These are phyloP conservation scores for Trametes punicea DNA, from an alignment of 768 basidiomycete species.

Conservation along the genomic window DNA sequence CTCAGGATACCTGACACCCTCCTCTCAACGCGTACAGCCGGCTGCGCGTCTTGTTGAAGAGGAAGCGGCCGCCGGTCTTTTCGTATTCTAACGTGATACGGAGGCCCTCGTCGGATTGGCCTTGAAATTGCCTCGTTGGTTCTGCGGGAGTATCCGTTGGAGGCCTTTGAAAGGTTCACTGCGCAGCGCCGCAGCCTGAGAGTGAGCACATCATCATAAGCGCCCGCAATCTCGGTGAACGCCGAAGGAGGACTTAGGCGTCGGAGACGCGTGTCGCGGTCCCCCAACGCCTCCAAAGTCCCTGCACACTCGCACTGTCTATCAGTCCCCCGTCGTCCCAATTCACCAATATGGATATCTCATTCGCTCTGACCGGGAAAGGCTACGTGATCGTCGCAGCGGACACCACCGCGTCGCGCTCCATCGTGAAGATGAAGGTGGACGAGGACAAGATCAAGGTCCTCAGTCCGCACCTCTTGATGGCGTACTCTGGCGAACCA, in stretches of 20 bases:
- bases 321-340: background rate
- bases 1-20: no score
- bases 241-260: constrained; percentile 13
- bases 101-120: no score
- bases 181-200: no score
- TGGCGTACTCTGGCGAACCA: constrained; percentile 95
- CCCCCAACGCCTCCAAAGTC: background rate
- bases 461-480: constrained; percentile 85
- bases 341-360: constrained; percentile 67
- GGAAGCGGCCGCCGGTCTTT: no score
- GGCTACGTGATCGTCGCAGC: constrained; percentile 91
- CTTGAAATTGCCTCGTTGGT: no score
- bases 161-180: no score
- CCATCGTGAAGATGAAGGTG: constrained; percentile 95
- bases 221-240: background rate
- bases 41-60: no score
- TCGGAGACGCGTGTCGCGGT: constrained; percentile 12
- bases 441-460: constrained; percentile 97
- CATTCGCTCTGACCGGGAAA: constrained; percentile 88
- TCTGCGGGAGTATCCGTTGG: no score
- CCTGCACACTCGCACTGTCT: background rate
- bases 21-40: no score
- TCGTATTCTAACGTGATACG: no score
- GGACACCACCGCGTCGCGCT: constrained; percentile 84
- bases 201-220: background rate